A percentile compares a stretch with the other conserved stretches of the same genome.
Evolutionary conservation across 441 rosid species (phyloP).

Genomic region (Isatis lusitanica): DNA sequence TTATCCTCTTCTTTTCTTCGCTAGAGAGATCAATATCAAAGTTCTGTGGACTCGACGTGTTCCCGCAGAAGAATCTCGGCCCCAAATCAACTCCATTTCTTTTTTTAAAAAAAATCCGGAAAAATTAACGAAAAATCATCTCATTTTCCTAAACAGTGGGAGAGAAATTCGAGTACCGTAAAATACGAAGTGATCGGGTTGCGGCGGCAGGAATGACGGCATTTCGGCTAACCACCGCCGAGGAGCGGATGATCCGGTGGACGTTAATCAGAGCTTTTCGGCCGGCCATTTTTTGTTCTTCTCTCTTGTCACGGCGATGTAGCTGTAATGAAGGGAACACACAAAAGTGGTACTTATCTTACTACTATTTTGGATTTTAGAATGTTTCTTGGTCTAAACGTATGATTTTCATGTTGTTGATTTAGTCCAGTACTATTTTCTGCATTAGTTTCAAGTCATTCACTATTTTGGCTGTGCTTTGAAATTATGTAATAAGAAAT

Average conservation of each 20-base stretch:
- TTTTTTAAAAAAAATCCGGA: neutral
- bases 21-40: conserved; percentile 61
- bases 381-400: no score
- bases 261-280: conserved; percentile 49
- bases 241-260: conserved; percentile 44
- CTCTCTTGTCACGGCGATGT: neutral
- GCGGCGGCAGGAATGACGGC: conserved; percentile 25
- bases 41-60: conserved; percentile 25
- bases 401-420: no score
- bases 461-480: no score
- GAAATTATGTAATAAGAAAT: no score
- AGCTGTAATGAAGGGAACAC: neutral
- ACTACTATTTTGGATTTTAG: no score
- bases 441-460: no score
- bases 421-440: no score
- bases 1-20: conserved; percentile 68
- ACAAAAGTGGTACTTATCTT: conserved; percentile 1
- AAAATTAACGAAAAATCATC: neutral
- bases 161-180: conserved; percentile 5
- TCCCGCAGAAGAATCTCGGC: conserved; percentile 44
- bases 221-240: neutral
- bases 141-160: neutral
- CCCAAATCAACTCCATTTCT: conserved; percentile 49
- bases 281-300: conserved; percentile 44
- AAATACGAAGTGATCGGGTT: neutral